Conservation (phyloP, 2,329 filamentous ascomycete genomes). For the Aplosporella prunicola region DNA sequence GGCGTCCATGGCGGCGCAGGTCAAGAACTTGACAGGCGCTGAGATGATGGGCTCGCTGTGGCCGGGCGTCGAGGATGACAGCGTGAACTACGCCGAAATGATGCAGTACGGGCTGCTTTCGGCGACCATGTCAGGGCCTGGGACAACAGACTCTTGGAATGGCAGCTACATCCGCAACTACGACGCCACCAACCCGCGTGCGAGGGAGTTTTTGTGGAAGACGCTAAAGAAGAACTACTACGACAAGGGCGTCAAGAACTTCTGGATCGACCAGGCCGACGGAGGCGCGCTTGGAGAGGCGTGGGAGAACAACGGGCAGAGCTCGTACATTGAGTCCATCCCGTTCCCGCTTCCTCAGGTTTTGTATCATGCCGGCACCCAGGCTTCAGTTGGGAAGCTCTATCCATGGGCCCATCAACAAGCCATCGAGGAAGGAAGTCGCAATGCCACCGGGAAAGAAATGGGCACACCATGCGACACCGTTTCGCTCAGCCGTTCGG, state of each 20-base stretch:
- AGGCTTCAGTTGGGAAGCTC: slow-evolving; percentile 19
- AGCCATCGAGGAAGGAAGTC: slow-evolving; percentile 22
- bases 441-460: slow-evolving; percentile 18
- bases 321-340: slow-evolving; percentile 20
- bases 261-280: slow-evolving; percentile 28
- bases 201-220: slow-evolving; percentile 22
- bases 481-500: slow-evolving; percentile 19
- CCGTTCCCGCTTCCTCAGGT: slow-evolving; percentile 21
- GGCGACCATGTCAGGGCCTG: slow-evolving; percentile 20
- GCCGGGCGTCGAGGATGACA: slow-evolving; percentile 22
- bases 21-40: slow-evolving; percentile 23
- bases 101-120: slow-evolving; percentile 19
- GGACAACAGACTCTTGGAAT: slow-evolving; percentile 23
- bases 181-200: slow-evolving; percentile 23
- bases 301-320: slow-evolving; percentile 30
- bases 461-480: slow-evolving; percentile 19
- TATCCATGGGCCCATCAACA: slow-evolving; percentile 24
- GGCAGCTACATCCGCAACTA: slow-evolving; percentile 23
- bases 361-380: slow-evolving; percentile 23
- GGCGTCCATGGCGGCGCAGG: slow-evolving; percentile 17
- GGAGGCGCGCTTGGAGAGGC: slow-evolving; percentile 29
- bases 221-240: slow-evolving; percentile 22
- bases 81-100: slow-evolving; percentile 21
- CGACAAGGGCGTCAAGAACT: slow-evolving; percentile 24
- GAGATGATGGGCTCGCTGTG: slow-evolving; percentile 26